Conservation (phyloP, 2,329 filamentous ascomycete genomes). For the Fusarium sp. region DNA sequence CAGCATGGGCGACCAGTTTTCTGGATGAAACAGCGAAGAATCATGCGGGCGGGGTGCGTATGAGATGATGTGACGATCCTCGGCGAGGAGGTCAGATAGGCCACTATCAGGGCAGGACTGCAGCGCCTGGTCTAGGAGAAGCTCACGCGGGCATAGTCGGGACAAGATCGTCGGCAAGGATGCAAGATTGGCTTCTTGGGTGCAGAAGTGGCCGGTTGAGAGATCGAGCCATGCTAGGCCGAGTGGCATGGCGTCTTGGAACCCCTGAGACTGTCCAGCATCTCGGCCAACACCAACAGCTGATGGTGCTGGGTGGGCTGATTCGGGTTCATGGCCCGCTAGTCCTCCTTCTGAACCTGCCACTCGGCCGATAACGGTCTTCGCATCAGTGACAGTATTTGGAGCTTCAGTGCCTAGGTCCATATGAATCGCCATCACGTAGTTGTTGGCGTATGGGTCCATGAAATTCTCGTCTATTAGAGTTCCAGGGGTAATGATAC, state of each 20-base stretch:
- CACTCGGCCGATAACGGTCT: constrained; percentile 71
- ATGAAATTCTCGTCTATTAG: constrained; percentile 98
- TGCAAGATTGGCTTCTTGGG: constrained; percentile 77
- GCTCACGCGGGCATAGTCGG: constrained; percentile 84
- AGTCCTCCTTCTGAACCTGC: constrained; percentile 19
- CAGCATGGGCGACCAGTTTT: constrained; percentile 80
- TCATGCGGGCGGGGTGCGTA: constrained; percentile 71
- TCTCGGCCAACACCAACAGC: constrained; percentile 35
- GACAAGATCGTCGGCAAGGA: constrained; percentile 84
- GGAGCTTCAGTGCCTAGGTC: neutral
- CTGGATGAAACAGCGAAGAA: constrained; percentile 60
- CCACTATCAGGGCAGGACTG: constrained; percentile 68
- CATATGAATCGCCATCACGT: constrained; percentile 81
- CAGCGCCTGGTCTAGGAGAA: constrained; percentile 78
- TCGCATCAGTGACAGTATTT: constrained; percentile 44
- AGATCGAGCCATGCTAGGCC: constrained; percentile 95
- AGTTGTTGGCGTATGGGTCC: constrained; percentile 94
- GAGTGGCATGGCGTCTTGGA: constrained; percentile 55
- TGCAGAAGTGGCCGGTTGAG: constrained; percentile 94
- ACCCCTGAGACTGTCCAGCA: constrained; percentile 28
- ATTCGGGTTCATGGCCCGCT: constrained; percentile 30
- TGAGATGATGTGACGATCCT: constrained; percentile 81
- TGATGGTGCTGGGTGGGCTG: constrained; percentile 36
- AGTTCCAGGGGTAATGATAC: constrained; percentile 93
- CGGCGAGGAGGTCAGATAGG: constrained; percentile 75